These are phyloP conservation scores for Cudoniella acicularis DNA, from an alignment of 495 filamentous ascomycete genomes.

Conservation along the genomic window DNA sequence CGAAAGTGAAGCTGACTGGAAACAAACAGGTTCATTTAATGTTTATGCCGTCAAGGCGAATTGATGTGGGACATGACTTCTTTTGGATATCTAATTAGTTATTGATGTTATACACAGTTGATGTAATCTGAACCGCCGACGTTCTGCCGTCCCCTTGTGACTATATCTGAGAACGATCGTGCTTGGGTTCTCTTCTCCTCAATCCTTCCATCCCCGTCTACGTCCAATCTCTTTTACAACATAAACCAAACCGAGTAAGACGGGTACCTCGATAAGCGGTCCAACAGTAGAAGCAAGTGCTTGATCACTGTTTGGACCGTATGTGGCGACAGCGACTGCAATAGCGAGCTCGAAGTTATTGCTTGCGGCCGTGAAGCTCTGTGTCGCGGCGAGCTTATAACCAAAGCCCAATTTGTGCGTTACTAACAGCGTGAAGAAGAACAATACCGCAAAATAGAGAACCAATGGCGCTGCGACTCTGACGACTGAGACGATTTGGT, in stretches of 20 bases:
- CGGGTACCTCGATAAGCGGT: conserved; percentile 88
- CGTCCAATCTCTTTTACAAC: conserved; percentile 57
- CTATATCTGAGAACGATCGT: too few species aligned
- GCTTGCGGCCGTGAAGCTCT: conserved; percentile 91
- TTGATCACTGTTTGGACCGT: conserved; percentile 75
- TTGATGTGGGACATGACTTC: too few species aligned
- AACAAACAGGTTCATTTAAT: too few species aligned
- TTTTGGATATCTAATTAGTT: too few species aligned
- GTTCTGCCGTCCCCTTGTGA: too few species aligned
- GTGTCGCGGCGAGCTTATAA: conserved; percentile 69
- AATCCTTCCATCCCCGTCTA: conserved; percentile 55
- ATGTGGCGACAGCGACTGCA: conserved; percentile 83
- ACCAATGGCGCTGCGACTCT: conserved; percentile 77
- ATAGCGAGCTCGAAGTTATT: conserved; percentile 96
- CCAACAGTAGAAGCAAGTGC: conserved; percentile 88
- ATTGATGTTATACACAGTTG: too few species aligned
- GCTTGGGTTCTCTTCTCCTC: too few species aligned
- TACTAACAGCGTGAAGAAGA: conserved; percentile 60
- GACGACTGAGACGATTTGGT: conserved; percentile 78
- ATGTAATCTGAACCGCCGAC: too few species aligned
- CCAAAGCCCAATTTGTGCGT: conserved; percentile 62
- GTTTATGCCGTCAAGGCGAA: too few species aligned
- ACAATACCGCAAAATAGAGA: conserved; percentile 75
- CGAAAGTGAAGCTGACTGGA: too few species aligned
- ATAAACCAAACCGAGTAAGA: conserved; percentile 73